Conservation (phyloP, 2,329 filamentous ascomycete species). For the Aureobasidium zeae region DNA sequence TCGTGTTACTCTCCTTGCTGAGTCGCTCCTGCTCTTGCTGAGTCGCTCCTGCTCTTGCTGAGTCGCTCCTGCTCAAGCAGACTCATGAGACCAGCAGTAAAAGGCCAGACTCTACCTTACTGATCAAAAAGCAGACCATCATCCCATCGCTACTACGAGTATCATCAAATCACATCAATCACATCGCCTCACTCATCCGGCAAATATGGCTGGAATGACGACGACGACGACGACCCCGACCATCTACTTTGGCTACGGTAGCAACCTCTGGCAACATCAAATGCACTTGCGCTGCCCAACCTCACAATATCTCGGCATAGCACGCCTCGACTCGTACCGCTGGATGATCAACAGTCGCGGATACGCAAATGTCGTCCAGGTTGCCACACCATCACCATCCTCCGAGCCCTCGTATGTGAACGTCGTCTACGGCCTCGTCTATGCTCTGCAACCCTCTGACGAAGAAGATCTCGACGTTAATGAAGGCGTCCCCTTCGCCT, state of each 20-base stretch:
- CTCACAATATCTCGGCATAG: slow-evolving; percentile 49
- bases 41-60: too few relatives aligned
- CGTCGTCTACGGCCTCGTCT: slow-evolving; percentile 51
- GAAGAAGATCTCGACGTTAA: slow-evolving; percentile 45
- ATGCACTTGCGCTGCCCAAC: slow-evolving; percentile 53
- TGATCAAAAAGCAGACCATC: too few relatives aligned
- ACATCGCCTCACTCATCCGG: too few relatives aligned
- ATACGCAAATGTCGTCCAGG: slow-evolving; percentile 56
- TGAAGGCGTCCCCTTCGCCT: slow-evolving; percentile 55
- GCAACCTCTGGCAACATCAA: slow-evolving; percentile 56
- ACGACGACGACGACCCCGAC: slow-evolving; percentile 1
- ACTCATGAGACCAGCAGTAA: too few relatives aligned
- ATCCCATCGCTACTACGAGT: too few relatives aligned
- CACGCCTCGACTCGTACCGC: slow-evolving; percentile 45
- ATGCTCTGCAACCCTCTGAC: slow-evolving; percentile 42
- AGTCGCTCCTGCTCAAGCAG: too few relatives aligned
- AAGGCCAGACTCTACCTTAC: too few relatives aligned
- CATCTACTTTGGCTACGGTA: slow-evolving; percentile 17
- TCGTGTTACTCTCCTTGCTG: too few relatives aligned
- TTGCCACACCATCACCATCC: slow-evolving; percentile 17
- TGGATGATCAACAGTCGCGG: slow-evolving; percentile 61
- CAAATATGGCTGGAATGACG: too few relatives aligned
- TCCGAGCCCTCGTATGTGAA: slow-evolving; percentile 20
- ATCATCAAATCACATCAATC: too few relatives aligned
- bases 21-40: too few relatives aligned